Evolutionary conservation across 768 basidiomycete genomes (phyloP), one percentile per base, ranked within the genome.

Genomic region (Leucogyrophana mollusca): DNA sequence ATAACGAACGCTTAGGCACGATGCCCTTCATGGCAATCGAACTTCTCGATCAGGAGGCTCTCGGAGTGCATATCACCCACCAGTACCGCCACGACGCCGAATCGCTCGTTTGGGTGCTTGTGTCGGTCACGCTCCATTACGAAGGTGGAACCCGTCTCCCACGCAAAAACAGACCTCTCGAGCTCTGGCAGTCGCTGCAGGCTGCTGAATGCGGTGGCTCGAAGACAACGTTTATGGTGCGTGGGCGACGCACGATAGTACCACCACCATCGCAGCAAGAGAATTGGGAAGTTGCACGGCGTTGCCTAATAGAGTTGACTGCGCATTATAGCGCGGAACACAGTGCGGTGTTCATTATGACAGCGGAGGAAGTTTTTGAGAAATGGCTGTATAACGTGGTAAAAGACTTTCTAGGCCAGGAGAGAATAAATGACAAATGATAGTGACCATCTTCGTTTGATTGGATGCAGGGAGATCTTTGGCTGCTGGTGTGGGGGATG

Each of bases 1-100:
- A 9, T 13, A 21, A 27, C 11, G 45, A 52, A 39, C 40, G 42
- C 21, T 43, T 40, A 14, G 45, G 52, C 4, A 54, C 41, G 7
- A 23, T 39, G 4, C 51, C 52, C 1, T 54, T 47, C 23, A 47
- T 51, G 52, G 34, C 40, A 1, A 17, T 43, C 2, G 51, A 52
- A 7, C 22, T 54, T 5, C 51, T 52, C n/a, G 14, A 3, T 2
- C 2, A 22, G 14, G 5, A 16, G 7, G 43, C 4, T 21, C 18
- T 38, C 1, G 7, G 36, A 34, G 40, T 11, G 9, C 4, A 13
- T 4, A 5, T 43, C 5, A 6, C 17, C 13, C 47, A 43, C 25
- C 9, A 25, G 14, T 44, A 49, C 25, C 16, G 9, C 4, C 42
- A 49, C 9, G 18, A 38, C 8, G 10, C 22, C 4, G 47, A 44